Percentiles rank a stretch among this genome's conserved stretches.
Evolutionary conservation across 805 yeast species (phyloP).

Genomic region (Lachancea dasiensis): DNA sequence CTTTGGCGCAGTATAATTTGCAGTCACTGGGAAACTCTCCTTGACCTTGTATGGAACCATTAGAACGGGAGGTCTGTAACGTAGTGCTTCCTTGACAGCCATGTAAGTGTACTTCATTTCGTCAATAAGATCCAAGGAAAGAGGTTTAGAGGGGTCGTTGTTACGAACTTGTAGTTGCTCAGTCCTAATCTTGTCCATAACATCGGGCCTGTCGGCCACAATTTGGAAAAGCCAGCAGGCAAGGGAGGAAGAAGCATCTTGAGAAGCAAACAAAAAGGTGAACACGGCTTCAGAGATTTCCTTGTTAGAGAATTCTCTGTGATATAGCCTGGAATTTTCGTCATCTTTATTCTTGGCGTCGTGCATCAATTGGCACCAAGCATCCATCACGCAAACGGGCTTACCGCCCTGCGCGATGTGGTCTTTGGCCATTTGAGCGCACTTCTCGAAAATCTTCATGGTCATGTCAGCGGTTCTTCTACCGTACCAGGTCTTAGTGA

Average conservation of each 20-base stretch:
- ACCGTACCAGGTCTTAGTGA: slow-evolving; percentile 98
- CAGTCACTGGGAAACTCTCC: slow-evolving; percentile 75
- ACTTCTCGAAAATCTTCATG: slow-evolving; percentile 81
- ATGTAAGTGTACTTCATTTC: slow-evolving; percentile 80
- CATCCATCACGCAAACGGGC: slow-evolving; percentile 89
- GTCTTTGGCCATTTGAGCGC: slow-evolving; percentile 84
- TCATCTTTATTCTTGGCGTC: slow-evolving; percentile 48
- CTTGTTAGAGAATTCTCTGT: slow-evolving; percentile 79
- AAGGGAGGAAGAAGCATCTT: slow-evolving; percentile 94
- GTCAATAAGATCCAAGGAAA: slow-evolving; percentile 70
- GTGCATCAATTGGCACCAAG: slow-evolving; percentile 85
- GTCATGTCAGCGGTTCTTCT: slow-evolving; percentile 88
- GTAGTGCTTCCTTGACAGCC: slow-evolving; percentile 88
- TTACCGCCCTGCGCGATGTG: slow-evolving; percentile 71
- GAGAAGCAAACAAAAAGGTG: slow-evolving; percentile 95
- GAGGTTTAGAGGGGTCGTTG: slow-evolving; percentile 58
- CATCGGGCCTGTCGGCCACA: slow-evolving; percentile 92
- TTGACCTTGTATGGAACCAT: slow-evolving; percentile 98
- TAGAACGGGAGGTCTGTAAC: slow-evolving; percentile 94
- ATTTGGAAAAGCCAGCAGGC: slow-evolving; percentile 98
- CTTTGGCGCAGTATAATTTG: slow-evolving; percentile 86
- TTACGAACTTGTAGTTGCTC: slow-evolving; percentile 83
- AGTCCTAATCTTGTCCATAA: slow-evolving; percentile 76
- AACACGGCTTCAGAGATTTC: slow-evolving; percentile 96
- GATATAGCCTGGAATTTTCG: slow-evolving; percentile 49